Evolutionary conservation across 192 early-diverging fungal species (phyloP), one percentile per base, ranked within the genome.

Genomic region (Coemansia sp.): DNA sequence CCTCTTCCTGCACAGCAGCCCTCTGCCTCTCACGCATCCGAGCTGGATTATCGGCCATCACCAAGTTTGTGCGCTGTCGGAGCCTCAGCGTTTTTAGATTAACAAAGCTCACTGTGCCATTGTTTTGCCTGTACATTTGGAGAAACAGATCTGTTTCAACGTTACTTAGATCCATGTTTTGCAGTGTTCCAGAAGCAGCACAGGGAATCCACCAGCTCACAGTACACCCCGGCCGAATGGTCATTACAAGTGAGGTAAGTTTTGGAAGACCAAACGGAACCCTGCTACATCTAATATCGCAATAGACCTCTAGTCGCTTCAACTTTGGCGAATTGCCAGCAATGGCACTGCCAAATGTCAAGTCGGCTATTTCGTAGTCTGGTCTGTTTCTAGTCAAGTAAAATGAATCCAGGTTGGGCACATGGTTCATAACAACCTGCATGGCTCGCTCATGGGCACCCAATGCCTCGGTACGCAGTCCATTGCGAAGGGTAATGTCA

Each of bases 301-400:
- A 42, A 19, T 58, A 46, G 25, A 66, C 51, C 43, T 66, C 63
- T n/a, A 66, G 51, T 15, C 55, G 46, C 48, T 46, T 35, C 36
- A 58, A 25, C 26, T 46, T 37, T 29, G 32, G 44, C 18, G 30
- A 28, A 18, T 53, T 43, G 8, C 37, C 18, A 26, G 49, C 49
- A 50, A 66, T 58, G 37, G 55, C 55, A 0, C 26, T 38, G 25
- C 25, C 24, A 41, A 66, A 23, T 9, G 55, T 39, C 23, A 66
- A 43, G 38, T 28, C 38, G 15, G 43, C 55, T 5, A 29, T 29
- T 5, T 29, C 37, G 4, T 48, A 39, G 26, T 49, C 34, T 19
- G 35, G 28, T n/a, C 30, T 23, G 13, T 41, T 22, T 9, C 50
- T 36, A 8, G 46, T 43, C 50, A 66, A 44, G 26, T 40, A 58